Conservation (phyloP, 1,284 basidiomycete genomes). For the Trichosporon ovoides region DNA sequence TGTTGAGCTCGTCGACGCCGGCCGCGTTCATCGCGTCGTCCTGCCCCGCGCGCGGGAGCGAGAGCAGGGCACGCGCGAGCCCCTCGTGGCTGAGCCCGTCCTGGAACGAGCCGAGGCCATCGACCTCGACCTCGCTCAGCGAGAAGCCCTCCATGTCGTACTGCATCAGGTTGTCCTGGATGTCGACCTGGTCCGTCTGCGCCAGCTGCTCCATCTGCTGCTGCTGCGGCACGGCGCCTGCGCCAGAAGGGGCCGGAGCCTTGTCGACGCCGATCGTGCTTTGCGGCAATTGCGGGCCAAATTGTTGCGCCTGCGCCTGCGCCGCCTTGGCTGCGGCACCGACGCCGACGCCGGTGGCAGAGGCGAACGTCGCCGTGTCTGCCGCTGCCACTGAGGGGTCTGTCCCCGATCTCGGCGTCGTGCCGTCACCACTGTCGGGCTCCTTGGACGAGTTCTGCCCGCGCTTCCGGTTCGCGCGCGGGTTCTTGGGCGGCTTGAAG, state of each 20-base stretch:
- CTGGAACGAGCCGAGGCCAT: neutral
- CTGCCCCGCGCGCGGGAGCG: constrained; percentile 15
- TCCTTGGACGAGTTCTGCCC: constrained; percentile 1
- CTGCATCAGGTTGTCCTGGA: constrained; percentile 51
- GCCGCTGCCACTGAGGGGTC: neutral
- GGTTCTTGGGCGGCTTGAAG: constrained; percentile 29
- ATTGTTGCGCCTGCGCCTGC: constrained; percentile 1
- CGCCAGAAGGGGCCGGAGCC: neutral
- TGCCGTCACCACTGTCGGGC: neutral
- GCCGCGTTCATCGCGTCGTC: constrained; percentile 4
- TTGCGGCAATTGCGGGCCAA: neutral
- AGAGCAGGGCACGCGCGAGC: constrained; percentile 22
- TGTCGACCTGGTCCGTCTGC: constrained; percentile 7
- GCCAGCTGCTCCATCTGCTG: constrained; percentile 1
- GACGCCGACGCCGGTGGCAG: too few species aligned
- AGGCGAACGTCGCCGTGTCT: neutral
- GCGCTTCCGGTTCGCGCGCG: constrained; percentile 14
- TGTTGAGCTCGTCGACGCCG: constrained; percentile 11
- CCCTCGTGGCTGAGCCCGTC: constrained; percentile 17
- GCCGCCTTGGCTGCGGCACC: too few species aligned
- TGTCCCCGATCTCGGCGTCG: neutral
- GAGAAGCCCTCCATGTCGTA: constrained; percentile 44
- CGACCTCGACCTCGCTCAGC: neutral
- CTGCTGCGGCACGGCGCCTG: neutral
- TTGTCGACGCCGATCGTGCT: neutral